Conservation (phyloP, 352 stramenopile species). For the Globisporangium echinulatum region DNA sequence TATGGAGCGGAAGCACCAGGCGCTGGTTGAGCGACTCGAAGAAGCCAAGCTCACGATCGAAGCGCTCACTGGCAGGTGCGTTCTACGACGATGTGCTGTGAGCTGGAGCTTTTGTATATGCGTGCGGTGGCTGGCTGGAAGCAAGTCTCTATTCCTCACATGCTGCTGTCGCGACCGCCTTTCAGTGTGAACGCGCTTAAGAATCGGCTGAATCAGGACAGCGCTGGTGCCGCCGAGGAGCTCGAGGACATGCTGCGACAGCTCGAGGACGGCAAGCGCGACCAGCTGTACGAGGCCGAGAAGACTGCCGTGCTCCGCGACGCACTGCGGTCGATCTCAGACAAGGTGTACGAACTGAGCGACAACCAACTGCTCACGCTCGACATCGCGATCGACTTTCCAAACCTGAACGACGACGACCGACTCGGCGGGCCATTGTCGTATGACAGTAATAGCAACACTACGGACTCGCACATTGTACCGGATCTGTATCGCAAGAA, state of each 20-base stretch:
- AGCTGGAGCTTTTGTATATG: too few relatives aligned
- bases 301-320: constrained; percentile 40
- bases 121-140: too few relatives aligned
- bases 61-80: constrained; percentile 53
- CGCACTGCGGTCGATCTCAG: constrained; percentile 46
- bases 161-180: not conserved
- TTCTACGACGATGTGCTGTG: not conserved
- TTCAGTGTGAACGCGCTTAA: constrained; percentile 63
- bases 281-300: constrained; percentile 58
- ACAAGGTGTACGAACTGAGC: constrained; percentile 42
- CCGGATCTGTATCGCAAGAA: constrained; percentile 69
- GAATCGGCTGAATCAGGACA: constrained; percentile 65
- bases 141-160: too few relatives aligned
- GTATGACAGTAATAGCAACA: not conserved
- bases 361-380: constrained; percentile 38
- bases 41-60: constrained; percentile 67
- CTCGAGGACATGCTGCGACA: constrained; percentile 60
- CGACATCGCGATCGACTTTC: constrained; percentile 46
- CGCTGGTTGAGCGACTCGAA: constrained; percentile 49
- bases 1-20: constrained; percentile 61
- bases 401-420: constrained; percentile 20
- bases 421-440: constrained; percentile 10
- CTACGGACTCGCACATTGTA: constrained; percentile 25
- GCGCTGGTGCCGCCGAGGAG: constrained; percentile 48
- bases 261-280: constrained; percentile 59